phyloP scores from a whole-genome alignment of 2,329 filamentous ascomycete genomes.

The Graphilbum ipis-grandicollis region DNA sequence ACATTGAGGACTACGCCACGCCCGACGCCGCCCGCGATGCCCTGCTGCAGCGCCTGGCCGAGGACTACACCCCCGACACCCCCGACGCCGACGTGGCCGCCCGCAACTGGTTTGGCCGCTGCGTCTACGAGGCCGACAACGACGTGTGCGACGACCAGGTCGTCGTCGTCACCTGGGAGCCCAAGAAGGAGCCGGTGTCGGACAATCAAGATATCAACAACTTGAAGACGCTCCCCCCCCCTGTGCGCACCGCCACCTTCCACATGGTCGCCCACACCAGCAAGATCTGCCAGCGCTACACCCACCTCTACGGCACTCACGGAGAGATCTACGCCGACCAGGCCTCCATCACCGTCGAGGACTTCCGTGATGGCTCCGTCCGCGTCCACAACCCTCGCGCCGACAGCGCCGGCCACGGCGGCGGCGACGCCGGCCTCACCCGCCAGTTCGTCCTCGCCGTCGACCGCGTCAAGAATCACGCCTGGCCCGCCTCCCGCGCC shows the following conservation, averaged over 20 bases:
- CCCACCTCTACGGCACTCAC: constrained; percentile 67
- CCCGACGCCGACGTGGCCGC: constrained; percentile 27
- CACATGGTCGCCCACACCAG: constrained; percentile 91
- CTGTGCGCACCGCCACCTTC: constrained; percentile 68
- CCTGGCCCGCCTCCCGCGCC: constrained; percentile 48
- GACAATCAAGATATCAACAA: too few species aligned
- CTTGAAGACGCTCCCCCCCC: too few species aligned
- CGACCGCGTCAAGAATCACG: constrained; percentile 56
- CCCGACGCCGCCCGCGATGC: constrained; percentile 29
- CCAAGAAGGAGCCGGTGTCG: constrained; percentile 32
- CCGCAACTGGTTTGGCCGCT: constrained; percentile 76
- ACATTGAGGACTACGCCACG: constrained; percentile 55
- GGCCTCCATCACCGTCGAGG: constrained; percentile 53
- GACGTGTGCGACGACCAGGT: constrained; percentile 86
- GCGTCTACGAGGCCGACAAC: constrained; percentile 86
- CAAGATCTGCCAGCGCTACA: constrained; percentile 71
- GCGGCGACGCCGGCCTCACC: constrained; percentile 65
- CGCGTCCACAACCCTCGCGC: constrained; percentile 41
- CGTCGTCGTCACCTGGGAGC: constrained; percentile 77
- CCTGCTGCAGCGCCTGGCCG: constrained; percentile 19
- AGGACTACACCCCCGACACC: constrained; percentile 35
- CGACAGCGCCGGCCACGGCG: constrained; percentile 47
- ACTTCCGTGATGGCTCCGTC: constrained; percentile 44
- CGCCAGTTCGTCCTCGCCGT: constrained; percentile 72
- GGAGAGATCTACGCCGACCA: constrained; percentile 84